phyloP scores from a whole-genome alignment of 441 rosid genomes.

The Adansonia gregorii region DNA sequence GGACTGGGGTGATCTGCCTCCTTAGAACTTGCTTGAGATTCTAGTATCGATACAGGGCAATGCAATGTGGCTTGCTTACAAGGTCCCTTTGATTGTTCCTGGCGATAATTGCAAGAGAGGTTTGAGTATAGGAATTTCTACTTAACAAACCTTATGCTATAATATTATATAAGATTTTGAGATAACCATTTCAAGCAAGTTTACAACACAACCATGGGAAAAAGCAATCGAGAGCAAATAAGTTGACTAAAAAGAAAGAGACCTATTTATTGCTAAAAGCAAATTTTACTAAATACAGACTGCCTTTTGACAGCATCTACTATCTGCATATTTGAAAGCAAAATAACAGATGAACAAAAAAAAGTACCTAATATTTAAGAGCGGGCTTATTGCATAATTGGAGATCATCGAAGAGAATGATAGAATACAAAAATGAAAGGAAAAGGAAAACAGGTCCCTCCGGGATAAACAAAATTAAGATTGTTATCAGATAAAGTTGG shows the following conservation, averaged over 20 bases:
- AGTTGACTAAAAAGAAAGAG: not conserved
- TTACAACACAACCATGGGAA: conserved; percentile 1
- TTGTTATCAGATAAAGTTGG: not conserved
- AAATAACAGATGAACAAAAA: not conserved
- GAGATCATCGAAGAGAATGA: not conserved
- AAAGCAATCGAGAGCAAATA: not conserved
- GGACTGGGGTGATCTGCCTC: conserved; percentile 98
- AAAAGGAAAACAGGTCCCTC: not conserved
- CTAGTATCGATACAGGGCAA: conserved; percentile 50
- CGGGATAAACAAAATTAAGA: not conserved
- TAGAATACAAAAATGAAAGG: not conserved
- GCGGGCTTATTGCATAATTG: not conserved
- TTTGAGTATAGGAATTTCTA: not conserved
- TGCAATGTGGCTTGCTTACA: conserved; percentile 40
- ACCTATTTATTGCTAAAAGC: not conserved
- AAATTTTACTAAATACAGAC: not conserved
- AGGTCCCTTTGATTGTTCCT: conserved; percentile 53
- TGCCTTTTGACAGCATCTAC: not conserved
- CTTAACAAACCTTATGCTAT: not conserved
- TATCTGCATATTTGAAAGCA: not conserved
- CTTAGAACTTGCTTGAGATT: conserved; percentile 62
- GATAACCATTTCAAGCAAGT: not conserved
- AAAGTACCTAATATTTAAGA: not conserved
- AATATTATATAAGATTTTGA: not conserved
- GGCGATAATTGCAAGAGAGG: conserved; percentile 30